Conservation (phyloP, 805 yeast genomes). For the Candida takata region DNA sequence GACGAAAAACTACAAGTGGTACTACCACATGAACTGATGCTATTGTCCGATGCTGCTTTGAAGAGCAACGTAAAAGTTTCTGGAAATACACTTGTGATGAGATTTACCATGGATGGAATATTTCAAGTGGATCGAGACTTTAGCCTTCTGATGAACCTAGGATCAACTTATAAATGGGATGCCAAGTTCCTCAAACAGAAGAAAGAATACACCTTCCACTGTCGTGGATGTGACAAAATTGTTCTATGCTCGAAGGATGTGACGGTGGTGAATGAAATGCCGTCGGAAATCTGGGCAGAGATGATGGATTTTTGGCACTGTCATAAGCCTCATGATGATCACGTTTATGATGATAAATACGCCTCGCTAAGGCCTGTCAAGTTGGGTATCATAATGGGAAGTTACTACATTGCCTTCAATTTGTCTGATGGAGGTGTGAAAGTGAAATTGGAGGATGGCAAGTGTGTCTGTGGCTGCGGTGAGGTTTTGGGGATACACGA, state of each 20-base stretch:
- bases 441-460: not conserved
- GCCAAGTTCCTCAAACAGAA: constrained; percentile 30
- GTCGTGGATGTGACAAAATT: constrained; percentile 24
- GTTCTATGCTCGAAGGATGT: constrained; percentile 29
- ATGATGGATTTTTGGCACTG: constrained; percentile 98
- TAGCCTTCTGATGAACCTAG: constrained; percentile 19
- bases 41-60: constrained; percentile 3
- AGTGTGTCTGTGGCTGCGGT: constrained; percentile 35
- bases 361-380: constrained; percentile 38
- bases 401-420: constrained; percentile 38
- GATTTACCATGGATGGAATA: constrained; percentile 9
- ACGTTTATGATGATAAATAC: constrained; percentile 24
- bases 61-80: constrained; percentile 4
- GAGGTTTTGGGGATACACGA: constrained; percentile 34
- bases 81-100: constrained; percentile 4
- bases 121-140: constrained; percentile 9
- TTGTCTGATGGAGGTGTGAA: constrained; percentile 3
- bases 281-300: constrained; percentile 91
- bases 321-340: constrained; percentile 55
- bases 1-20: not conserved
- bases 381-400: constrained; percentile 44
- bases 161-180: constrained; percentile 33
- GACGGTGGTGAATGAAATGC: constrained; percentile 52
- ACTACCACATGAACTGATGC: not conserved
- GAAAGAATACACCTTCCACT: constrained; percentile 12